Evolutionary conservation across 495 filamentous ascomycete species (phyloP).

Genomic region (Penicillium cosmopolitanum): DNA sequence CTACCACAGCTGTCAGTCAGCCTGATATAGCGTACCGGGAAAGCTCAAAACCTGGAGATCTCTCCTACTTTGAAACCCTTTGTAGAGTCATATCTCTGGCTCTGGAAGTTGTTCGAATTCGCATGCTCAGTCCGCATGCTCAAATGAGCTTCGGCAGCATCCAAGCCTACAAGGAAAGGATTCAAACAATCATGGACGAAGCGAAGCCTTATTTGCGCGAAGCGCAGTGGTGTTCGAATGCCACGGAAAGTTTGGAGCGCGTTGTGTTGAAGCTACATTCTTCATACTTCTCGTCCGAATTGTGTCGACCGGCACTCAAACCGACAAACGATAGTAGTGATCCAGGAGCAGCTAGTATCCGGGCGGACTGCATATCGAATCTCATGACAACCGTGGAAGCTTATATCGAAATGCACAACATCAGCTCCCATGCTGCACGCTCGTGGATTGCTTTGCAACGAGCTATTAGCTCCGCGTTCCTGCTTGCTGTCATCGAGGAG

Average conservation of each 20-base stretch:
- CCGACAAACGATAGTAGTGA: conserved; percentile 33
- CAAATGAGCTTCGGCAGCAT: conserved; percentile 51
- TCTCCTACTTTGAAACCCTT: conserved; percentile 57
- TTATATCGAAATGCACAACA: conserved; percentile 50
- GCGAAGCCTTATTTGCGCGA: conserved; percentile 57
- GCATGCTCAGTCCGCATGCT: conserved; percentile 50
- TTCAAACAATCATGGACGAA: conserved; percentile 55
- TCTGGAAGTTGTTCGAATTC: conserved; percentile 59
- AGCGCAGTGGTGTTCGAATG: conserved; percentile 46
- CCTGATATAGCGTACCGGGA: conserved; percentile 51
- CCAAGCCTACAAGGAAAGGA: conserved; percentile 52
- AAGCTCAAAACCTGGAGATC: conserved; percentile 42
- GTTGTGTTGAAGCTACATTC: conserved; percentile 60
- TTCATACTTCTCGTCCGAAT: conserved; percentile 62
- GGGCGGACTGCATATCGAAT: conserved; percentile 45
- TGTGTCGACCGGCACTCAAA: conserved; percentile 62
- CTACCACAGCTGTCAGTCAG: conserved; percentile 53
- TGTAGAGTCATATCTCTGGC: conserved; percentile 55
- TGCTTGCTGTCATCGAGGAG: conserved; percentile 51
- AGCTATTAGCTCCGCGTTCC: conserved; percentile 52
- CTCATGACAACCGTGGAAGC: conserved; percentile 50
- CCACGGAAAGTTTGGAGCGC: conserved; percentile 57
- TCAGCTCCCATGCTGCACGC: conserved; percentile 47
- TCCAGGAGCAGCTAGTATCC: conserved; percentile 46
- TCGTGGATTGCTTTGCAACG: conserved; percentile 54